Base-by-base conservation (phyloP, 2,329 filamentous ascomycete genomes). In the Echinosphaeria canescens region DNA sequence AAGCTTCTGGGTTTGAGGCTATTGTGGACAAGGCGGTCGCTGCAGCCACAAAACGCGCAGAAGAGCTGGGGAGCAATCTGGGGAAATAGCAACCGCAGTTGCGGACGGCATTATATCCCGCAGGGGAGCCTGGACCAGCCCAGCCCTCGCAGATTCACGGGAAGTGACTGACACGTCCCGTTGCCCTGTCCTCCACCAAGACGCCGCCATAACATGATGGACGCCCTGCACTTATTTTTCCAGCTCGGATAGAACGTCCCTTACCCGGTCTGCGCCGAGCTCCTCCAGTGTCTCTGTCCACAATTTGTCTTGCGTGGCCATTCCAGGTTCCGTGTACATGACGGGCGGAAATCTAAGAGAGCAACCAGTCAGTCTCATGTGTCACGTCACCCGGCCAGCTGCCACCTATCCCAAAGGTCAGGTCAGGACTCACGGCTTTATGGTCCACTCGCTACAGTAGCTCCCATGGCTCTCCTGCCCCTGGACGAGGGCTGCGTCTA, bases 1-100 rank as follows among this genome's bases (percentile, higher is more conserved):
- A 57, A 34, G 43, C 45, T 15, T 48, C 48, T 0, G 51, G 51
- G 0, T 43, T 59, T 24, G 44, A 50, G 36, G 46, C 44, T 0
- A 48, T 51, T 18, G 55, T 60, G 3, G 44, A 51, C 31, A 50
- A 49, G 31, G 54, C 50, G 1, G 55, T 60, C 26, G 52, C 50
- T 34, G 56, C 56, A 1, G 54, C 56, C 2, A 44, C 48, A 2
- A 37, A 42, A 27, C 47, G 56, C 15, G 47, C 48, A 0, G 47
- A 48, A 27, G 56, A 60, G 42, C 40, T 59, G 2, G 54, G 55
- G 9, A 35, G n/a, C n/a, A n/a, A n/a, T n/a, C n/a, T n/a, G n/a
- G 34, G 15, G 12, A n/a, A n/a, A n/a, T n/a, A n/a, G n/a, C n/a
- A n/a, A n/a, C n/a, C n/a, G n/a, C n/a, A n/a, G n/a, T n/a, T n/a